A percentile compares a stretch with the other conserved stretches of the same genome.
These are phyloP conservation scores for Debaryomyces singareniensis DNA, from an alignment of 1,139 yeast genomes.

Conservation along the genomic window DNA sequence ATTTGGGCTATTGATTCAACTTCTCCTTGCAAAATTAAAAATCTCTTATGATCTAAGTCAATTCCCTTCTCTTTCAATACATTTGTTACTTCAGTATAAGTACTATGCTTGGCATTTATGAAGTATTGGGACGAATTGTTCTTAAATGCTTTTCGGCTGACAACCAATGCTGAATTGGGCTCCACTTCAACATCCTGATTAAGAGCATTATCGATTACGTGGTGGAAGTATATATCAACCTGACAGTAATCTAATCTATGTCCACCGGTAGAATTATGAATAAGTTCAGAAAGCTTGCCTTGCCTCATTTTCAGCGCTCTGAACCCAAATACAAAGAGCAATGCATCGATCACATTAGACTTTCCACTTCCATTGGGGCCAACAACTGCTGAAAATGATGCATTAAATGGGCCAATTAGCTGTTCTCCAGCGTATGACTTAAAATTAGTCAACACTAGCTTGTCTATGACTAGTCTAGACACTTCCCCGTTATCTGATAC, in stretches of 20 bases:
- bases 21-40: slow-evolving; percentile 93
- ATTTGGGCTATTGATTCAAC: slow-evolving; percentile 97
- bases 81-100: slow-evolving; percentile 73
- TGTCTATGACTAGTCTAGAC: slow-evolving; percentile 65
- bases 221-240: slow-evolving; percentile 88
- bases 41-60: slow-evolving; percentile 91
- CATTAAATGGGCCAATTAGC: slow-evolving; percentile 88
- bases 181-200: slow-evolving; percentile 31
- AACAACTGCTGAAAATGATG: slow-evolving; percentile 95
- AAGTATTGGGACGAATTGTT: slow-evolving; percentile 77
- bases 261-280: slow-evolving; percentile 73
- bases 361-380: slow-evolving; percentile 99
- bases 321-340: slow-evolving; percentile 94
- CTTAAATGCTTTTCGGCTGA: slow-evolving; percentile 73
- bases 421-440: slow-evolving; percentile 97
- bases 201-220: slow-evolving; percentile 58
- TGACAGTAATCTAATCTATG: slow-evolving; percentile 67
- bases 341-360: slow-evolving; percentile 93
- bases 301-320: slow-evolving; percentile 97
- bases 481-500: neutral
- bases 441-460: slow-evolving; percentile 73
- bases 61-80: slow-evolving; percentile 79
- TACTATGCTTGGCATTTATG: slow-evolving; percentile 64
- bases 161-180: slow-evolving; percentile 55
- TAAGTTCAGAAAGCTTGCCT: slow-evolving; percentile 81